Evolutionary conservation across 2,329 filamentous ascomycete species (phyloP), one percentile per base, ranked within the genome.

Genomic region (Aspergillus puulaauensis): DNA sequence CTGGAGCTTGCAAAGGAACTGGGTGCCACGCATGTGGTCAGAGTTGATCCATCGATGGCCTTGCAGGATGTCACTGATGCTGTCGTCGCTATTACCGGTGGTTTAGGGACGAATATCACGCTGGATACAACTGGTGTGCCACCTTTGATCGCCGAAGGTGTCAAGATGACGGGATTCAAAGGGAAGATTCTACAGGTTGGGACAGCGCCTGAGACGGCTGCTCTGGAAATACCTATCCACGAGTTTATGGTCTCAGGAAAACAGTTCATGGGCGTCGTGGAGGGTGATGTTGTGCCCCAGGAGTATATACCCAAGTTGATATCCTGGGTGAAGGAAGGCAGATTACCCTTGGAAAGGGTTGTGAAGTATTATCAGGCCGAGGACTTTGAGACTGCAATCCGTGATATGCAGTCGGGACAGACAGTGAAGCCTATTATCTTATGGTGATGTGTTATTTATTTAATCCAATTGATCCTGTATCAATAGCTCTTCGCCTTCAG

Each of bases 151-250:
- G 69, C 76, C 8, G 76, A 77, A 3, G 75, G 73, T 1, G 59
- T 82, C 2, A 70, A 77, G 2, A 74, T 75, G 35, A 75, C 80
- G 5, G 68, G 77, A 12, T 75, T 76, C 31, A 74, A 74, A 56
- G 82, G 80, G 1, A 79, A 78, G 59, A 73, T 82, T 24, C 74
- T 83, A 6, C 78, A 82, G 61, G 78, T 84, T 17, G 82, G 82
- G 0, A 77, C 77, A 0, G 75, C 80, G 5, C 75, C 77, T 41
- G 73, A 77, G 2, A 75, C 78, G 2, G 70, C 75, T 6, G 72
- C 73, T n/a, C 56, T 83, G 19, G 69, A 68, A 3, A 59, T 84
- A 3, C 73, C 76, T 7, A 72, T 80, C 41, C 76, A 78, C 17
- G 68, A 70, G 14, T 78, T 82, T 57, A 79, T 84, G 76, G 70